Evolutionary conservation across 2,329 filamentous ascomycete genomes (phyloP).

Genomic region (Plectosphaerella sp.): DNA sequence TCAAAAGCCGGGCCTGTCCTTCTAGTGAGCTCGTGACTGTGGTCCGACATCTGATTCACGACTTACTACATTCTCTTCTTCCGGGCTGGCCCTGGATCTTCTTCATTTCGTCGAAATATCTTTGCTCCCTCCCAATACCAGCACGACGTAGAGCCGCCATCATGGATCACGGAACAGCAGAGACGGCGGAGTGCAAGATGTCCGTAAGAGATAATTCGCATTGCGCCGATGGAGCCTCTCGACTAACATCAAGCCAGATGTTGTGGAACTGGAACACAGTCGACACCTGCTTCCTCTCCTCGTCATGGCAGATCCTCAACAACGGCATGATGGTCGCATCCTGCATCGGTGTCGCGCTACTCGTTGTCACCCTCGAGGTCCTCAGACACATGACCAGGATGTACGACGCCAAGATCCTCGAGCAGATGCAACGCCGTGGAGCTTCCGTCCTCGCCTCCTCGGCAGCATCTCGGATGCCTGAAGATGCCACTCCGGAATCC

Average conservation of each 20-base stretch:
- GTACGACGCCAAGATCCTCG: constrained; percentile 33
- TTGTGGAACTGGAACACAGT: constrained; percentile 40
- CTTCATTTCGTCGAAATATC: no score
- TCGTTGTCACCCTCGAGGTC: constrained; percentile 33
- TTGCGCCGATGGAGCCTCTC: not conserved
- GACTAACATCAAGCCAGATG: constrained; percentile 26
- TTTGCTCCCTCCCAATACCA: no score
- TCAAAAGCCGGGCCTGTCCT: no score
- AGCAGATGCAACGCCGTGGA: constrained; percentile 29
- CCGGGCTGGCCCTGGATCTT: no score
- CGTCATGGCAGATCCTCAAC: constrained; percentile 33
- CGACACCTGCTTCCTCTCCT: constrained; percentile 35
- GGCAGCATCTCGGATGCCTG: not conserved
- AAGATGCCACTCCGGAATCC: no score
- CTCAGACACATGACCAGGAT: constrained; percentile 35
- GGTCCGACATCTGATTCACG: no score
- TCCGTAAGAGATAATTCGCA: constrained; percentile 16
- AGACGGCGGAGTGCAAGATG: constrained; percentile 22
- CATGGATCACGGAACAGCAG: no score
- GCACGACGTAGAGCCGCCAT: no score
- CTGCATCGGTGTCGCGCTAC: constrained; percentile 36
- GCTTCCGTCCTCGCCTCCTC: constrained; percentile 18
- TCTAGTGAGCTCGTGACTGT: no score
- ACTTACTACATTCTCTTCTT: no score
- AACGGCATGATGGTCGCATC: constrained; percentile 36